Percentiles rank a stretch among this genome's conserved stretches.
Evolutionary conservation across 2,329 filamentous ascomycete genomes (phyloP).

Genomic region (Conoideocrella luteorostrata): DNA sequence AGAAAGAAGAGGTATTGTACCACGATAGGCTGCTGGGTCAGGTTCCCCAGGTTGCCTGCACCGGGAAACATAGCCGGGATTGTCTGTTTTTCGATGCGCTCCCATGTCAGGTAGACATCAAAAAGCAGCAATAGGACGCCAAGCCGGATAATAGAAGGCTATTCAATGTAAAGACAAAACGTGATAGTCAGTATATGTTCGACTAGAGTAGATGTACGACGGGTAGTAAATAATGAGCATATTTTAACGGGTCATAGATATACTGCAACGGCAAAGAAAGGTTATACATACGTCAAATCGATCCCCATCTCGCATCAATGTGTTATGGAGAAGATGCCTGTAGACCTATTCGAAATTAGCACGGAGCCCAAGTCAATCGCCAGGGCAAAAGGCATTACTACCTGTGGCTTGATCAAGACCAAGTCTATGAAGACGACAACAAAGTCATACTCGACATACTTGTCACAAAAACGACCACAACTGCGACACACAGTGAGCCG

Average conservation of each 20-base stretch:
- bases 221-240: no score
- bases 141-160: slow-evolving; percentile 88
- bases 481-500: slow-evolving; percentile 93
- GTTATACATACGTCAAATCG: slow-evolving; percentile 56
- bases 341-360: slow-evolving; percentile 88
- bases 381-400: no score
- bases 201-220: no score
- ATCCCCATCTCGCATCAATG: slow-evolving; percentile 65
- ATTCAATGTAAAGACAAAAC: slow-evolving; percentile 6
- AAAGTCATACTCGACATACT: slow-evolving; percentile 99
- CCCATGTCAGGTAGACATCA: slow-evolving; percentile 96
- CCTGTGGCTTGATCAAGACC: no score
- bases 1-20: slow-evolving; percentile 82
- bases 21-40: slow-evolving; percentile 63
- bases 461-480: slow-evolving; percentile 92
- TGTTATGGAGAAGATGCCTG: slow-evolving; percentile 90
- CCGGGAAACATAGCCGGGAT: slow-evolving; percentile 34
- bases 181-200: not conserved
- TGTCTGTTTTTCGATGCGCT: slow-evolving; percentile 84
- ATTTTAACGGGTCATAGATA: no score
- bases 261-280: no score
- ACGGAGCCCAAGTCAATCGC: no score
- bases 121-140: slow-evolving; percentile 87
- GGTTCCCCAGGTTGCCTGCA: slow-evolving; percentile 48
- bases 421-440: no score